Percentiles rank a stretch among this genome's conserved stretches.
These are phyloP conservation scores for Mycena haematopus DNA, from an alignment of 768 basidiomycete species.

Conservation along the genomic window DNA sequence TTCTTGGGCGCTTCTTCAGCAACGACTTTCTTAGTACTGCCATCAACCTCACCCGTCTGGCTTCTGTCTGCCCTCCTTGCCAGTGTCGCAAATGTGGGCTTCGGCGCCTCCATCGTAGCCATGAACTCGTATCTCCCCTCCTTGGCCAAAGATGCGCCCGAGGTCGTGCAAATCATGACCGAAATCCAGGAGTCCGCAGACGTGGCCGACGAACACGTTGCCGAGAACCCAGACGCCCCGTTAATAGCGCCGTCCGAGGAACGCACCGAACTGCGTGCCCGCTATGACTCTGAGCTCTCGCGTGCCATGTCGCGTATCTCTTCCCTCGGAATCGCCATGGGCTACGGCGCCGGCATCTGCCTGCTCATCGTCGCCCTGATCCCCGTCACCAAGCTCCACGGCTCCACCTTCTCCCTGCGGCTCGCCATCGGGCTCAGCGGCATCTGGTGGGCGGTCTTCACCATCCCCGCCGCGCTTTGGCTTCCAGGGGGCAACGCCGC, in stretches of 20 bases:
- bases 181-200: conserved; percentile 38
- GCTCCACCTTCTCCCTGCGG: conserved; percentile 79
- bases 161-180: conserved; percentile 52
- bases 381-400: conserved; percentile 75
- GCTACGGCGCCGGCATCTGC: conserved; percentile 84
- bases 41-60: conserved; percentile 77
- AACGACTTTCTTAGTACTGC: conserved; percentile 72
- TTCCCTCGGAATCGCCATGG: conserved; percentile 83
- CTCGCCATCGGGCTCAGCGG: conserved; percentile 88
- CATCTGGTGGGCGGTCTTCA: conserved; percentile 86
- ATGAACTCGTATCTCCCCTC: conserved; percentile 88
- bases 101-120: conserved; percentile 86
- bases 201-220: conserved; percentile 29
- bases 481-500: conserved; percentile 52
- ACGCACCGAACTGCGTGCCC: conserved; percentile 37
- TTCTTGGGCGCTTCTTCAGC: conserved; percentile 72
- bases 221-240: conserved; percentile 45
- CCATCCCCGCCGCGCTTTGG: conserved; percentile 79
- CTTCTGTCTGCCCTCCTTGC: conserved; percentile 71
- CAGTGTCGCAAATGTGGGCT: conserved; percentile 81
- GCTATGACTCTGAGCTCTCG: conserved; percentile 67
- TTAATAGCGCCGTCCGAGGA: conserved; percentile 41
- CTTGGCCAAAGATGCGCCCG: conserved; percentile 70
- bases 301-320: conserved; percentile 85
- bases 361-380: conserved; percentile 76